phyloP scores from a whole-genome alignment of 768 basidiomycete genomes.

The Peribolospora baueri region DNA sequence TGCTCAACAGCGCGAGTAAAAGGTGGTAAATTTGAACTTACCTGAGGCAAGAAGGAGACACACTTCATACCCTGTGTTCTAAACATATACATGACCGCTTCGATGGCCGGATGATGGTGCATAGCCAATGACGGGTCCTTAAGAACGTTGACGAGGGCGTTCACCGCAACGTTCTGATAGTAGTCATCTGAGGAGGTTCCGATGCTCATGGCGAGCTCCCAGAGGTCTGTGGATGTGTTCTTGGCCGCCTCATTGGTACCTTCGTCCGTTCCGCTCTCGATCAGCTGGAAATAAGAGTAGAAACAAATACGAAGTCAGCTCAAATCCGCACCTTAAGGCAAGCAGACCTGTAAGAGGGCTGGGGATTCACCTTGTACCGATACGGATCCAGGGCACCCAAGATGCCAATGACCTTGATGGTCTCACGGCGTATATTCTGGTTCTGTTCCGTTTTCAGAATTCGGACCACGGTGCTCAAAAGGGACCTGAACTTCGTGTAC shows the following conservation, averaged over 20 bases:
- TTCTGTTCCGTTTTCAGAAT: conserved; percentile 60
- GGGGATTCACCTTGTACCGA: conserved; percentile 47
- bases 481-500: conserved; percentile 67
- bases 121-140: conserved; percentile 66
- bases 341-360: background rate
- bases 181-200: conserved; percentile 44
- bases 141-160: conserved; percentile 57
- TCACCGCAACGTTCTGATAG: conserved; percentile 88
- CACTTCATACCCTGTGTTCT: conserved; percentile 93
- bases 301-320: background rate
- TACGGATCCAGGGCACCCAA: conserved; percentile 92
- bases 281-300: conserved; percentile 22
- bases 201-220: conserved; percentile 6
- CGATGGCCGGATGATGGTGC: conserved; percentile 80
- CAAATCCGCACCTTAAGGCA: background rate
- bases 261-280: conserved; percentile 30
- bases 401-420: conserved; percentile 84
- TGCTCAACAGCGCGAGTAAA: background rate
- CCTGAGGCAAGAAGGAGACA: conserved; percentile 81
- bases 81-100: conserved; percentile 97
- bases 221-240: conserved; percentile 25
- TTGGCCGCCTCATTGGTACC: conserved; percentile 34
- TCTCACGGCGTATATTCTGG: conserved; percentile 50
- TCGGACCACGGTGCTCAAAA: conserved; percentile 59
- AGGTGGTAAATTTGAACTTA: conserved; percentile 16